A percentile compares a stretch with the other conserved stretches of the same genome.
phyloP scores from a whole-genome alignment of 352 stramenopile genomes.

The Globisporangium paddicum region DNA sequence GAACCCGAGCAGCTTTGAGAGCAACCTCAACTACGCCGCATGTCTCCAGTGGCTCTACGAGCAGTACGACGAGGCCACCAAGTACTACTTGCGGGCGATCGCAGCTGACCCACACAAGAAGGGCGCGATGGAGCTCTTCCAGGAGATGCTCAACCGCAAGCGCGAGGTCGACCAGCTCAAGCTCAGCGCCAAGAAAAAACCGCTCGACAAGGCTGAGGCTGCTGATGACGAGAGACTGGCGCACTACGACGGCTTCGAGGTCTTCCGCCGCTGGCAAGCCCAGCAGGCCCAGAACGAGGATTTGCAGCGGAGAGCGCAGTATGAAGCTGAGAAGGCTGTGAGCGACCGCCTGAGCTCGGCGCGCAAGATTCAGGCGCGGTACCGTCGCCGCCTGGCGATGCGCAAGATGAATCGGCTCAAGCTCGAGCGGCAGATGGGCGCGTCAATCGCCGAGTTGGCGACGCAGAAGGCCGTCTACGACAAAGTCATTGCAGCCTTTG shows the following conservation, averaged over 20 bases:
- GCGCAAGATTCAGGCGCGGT: constrained; percentile 61
- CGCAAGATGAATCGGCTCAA: constrained; percentile 42
- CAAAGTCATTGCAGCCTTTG: constrained; percentile 34
- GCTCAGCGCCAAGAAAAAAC: constrained; percentile 3
- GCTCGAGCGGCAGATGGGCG: constrained; percentile 40
- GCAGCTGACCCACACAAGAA: constrained; percentile 57
- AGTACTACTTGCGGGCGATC: constrained; percentile 68
- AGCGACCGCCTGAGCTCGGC: constrained; percentile 29
- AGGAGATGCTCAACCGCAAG: constrained; percentile 65
- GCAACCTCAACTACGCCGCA: constrained; percentile 76
- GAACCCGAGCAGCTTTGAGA: constrained; percentile 50
- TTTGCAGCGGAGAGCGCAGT: constrained; percentile 16
- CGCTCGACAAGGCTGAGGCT: neutral
- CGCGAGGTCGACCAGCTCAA: constrained; percentile 26
- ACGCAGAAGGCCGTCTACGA: constrained; percentile 51
- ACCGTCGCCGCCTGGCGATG: constrained; percentile 47
- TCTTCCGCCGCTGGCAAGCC: constrained; percentile 68
- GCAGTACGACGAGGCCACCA: constrained; percentile 50
- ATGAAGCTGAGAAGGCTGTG: constrained; percentile 24
- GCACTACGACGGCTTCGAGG: constrained; percentile 56
- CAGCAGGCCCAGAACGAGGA: constrained; percentile 55
- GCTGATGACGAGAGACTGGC: constrained; percentile 29
- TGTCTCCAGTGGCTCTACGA: constrained; percentile 72
- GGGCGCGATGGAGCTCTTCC: constrained; percentile 63
- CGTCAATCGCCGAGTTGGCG: constrained; percentile 38